phyloP scores from a whole-genome alignment of 1,284 basidiomycete species.

The Malassezia yamatoensis region DNA sequence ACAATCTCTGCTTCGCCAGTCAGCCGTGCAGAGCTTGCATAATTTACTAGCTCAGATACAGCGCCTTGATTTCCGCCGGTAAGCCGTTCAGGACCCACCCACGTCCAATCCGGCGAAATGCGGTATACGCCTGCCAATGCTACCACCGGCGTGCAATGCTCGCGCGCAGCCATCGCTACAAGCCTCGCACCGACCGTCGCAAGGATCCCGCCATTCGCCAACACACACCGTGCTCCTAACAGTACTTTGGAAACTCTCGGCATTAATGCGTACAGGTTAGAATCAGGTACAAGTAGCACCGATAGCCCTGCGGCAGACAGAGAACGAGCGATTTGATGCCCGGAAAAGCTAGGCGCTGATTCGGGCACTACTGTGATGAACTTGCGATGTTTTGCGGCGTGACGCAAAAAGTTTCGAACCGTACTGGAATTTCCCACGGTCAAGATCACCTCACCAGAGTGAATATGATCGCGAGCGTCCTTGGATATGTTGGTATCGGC shows the following conservation, averaged over 20 bases:
- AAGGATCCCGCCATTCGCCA: constrained; percentile 91
- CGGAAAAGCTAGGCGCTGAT: constrained; percentile 76
- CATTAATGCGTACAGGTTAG: constrained; percentile 87
- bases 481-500: constrained; percentile 90
- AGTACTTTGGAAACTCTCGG: constrained; percentile 94
- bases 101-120: constrained; percentile 83
- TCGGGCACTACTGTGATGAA: constrained; percentile 95
- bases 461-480: constrained; percentile 88
- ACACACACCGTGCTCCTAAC: constrained; percentile 79
- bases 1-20: constrained; percentile 77
- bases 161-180: constrained; percentile 76
- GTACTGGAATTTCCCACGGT: constrained; percentile 85
- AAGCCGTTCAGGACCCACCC: constrained; percentile 47
- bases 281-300: constrained; percentile 88
- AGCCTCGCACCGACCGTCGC: constrained; percentile 73
- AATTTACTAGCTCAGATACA: constrained; percentile 60
- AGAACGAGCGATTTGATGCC: constrained; percentile 64
- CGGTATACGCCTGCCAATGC: constrained; percentile 93
- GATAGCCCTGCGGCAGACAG: constrained; percentile 73
- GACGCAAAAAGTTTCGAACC: constrained; percentile 83
- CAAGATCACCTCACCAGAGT: constrained; percentile 91
- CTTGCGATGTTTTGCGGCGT: constrained; percentile 77
- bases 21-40: constrained; percentile 49
- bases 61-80: constrained; percentile 48
- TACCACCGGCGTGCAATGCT: constrained; percentile 84